Evolutionary conservation across 139 green algal species (phyloP).

Genomic region (Closterium sp.): DNA sequence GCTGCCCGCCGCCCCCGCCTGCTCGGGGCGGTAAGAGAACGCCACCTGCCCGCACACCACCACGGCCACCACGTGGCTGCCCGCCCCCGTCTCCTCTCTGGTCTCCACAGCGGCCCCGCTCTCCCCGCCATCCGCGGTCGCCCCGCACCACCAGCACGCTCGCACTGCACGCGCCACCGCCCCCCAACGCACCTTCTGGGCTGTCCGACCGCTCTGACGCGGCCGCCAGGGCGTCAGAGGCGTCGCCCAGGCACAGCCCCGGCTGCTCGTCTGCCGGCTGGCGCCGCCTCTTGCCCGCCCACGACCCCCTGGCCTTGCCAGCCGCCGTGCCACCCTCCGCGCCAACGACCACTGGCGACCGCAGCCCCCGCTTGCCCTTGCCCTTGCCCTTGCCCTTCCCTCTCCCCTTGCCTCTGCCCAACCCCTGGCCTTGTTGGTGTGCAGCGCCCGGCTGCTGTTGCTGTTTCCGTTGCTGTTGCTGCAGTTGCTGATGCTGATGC

Average conservation of each 20-base stretch:
- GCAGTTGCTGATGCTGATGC: neutral
- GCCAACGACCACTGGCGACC: neutral
- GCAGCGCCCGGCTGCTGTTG: neutral
- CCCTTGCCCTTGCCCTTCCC: neutral
- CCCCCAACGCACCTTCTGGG: too few species aligned
- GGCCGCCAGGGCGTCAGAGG: neutral
- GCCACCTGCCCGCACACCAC: neutral
- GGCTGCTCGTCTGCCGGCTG: neutral
- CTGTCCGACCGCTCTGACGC: neutral
- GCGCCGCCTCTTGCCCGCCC: neutral
- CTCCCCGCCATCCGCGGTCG: too few species aligned
- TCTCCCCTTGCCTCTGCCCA: neutral
- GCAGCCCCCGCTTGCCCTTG: neutral
- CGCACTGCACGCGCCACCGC: neutral
- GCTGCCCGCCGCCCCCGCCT: neutral
- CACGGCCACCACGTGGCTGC: neutral
- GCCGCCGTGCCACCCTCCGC: neutral
- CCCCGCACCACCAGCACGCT: too few species aligned
- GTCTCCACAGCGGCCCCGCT: neutral
- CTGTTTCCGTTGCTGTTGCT: neutral
- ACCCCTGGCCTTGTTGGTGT: neutral
- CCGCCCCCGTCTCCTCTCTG: neutral
- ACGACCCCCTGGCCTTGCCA: neutral
- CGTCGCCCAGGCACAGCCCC: neutral
- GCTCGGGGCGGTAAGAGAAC: neutral